Evolutionary conservation across 148 eudicot genomes (phyloP), one percentile per base, ranked within the genome.

Genomic region (Persicaria maculosa): DNA sequence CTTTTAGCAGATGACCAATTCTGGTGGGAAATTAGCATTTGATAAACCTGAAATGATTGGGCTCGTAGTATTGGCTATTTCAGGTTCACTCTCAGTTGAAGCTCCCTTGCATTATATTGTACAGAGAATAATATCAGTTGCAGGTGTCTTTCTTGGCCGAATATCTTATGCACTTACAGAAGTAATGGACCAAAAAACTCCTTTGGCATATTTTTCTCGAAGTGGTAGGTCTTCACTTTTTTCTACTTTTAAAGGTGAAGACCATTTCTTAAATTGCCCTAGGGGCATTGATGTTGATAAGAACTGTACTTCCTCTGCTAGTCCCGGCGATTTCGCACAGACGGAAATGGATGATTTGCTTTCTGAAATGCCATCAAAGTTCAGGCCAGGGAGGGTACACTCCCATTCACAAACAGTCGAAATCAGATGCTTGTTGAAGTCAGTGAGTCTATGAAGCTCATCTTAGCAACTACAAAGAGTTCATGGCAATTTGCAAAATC

Each of bases 81-180:
- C 98, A 40, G 88, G 85, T 79, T 90, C 97, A 74, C 89, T 90
- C 20, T 87, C 90, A 58, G 61, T 78, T 78, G 91, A 88, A 74
- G 72, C 79, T 54, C 78, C 68, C 16, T 72, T 65, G 3, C 74
- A 76, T 68, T 82, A 54, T 62, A 77, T 92, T 79, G 88, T 92
- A 31, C 85, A 84, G 36, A 77, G 67, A 77, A 68, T 90, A 74
- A 90, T 88, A 81, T 86, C 97, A 17, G 90, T 80, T 79, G 96
- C 93, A 15, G 90, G 85, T 67, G 84, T 86, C 53, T 64, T 87
- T 77, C 81, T 90, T 75, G 97, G 93, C 53, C 84, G 92, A 78
- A 83, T 94, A 61, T 83, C 91, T 80, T 68, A 25, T 86, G 87
- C 87, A 55, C 81, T 95, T 48, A 74, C 76, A 77, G 87, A 86